Base-by-base conservation (phyloP, 108 stramenopile species). In the Poteriospumella lacustris region DNA sequence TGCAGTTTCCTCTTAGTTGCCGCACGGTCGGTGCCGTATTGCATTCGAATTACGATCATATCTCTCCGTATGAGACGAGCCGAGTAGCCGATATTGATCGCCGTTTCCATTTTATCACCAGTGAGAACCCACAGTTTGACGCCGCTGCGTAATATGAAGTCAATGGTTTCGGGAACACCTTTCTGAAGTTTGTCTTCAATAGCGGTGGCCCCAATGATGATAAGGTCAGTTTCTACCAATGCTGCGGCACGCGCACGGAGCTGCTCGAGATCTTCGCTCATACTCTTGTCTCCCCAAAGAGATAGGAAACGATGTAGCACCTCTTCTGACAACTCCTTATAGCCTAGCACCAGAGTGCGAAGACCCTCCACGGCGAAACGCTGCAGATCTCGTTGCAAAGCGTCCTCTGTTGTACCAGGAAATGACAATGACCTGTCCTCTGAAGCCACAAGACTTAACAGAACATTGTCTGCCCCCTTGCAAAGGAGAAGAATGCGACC, bases 51-150 rank as follows among this genome's bases (percentile, higher is more conserved):
- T n/a, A n/a, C n/a, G n/a, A n/a, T n/a, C n/a, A n/a, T n/a, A n/a
- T n/a, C n/a, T n/a, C n/a, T n/a, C n/a, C n/a, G n/a, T n/a, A n/a
- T n/a, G n/a, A n/a, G n/a, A n/a, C n/a, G n/a, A n/a, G n/a, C n/a
- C n/a, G n/a, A n/a, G 39, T 77, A 64, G n/a, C 93, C 97, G 44
- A 98, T 98, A 80, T 97, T 94, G 52, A 96, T 90, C 31, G 97
- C 97, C 2, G 97, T 98, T 78, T 96, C 97, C 41, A 91, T 79
- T 76, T 98, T 98, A 81, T 97, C 97, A 29, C 97, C 97, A 1
- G 97, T 98, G 39, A 98, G 91, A 26, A 98, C 92, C 94, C 95
- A 97, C 3, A 98, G 85, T 79, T 91, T 93, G 75, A 98, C 93
- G 38, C 94, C 94, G 29, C 95, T 96, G 42, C 88, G 86, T 68